These are phyloP conservation scores for Nitzschia palea DNA, from an alignment of 108 stramenopile species.

Conservation along the genomic window DNA sequence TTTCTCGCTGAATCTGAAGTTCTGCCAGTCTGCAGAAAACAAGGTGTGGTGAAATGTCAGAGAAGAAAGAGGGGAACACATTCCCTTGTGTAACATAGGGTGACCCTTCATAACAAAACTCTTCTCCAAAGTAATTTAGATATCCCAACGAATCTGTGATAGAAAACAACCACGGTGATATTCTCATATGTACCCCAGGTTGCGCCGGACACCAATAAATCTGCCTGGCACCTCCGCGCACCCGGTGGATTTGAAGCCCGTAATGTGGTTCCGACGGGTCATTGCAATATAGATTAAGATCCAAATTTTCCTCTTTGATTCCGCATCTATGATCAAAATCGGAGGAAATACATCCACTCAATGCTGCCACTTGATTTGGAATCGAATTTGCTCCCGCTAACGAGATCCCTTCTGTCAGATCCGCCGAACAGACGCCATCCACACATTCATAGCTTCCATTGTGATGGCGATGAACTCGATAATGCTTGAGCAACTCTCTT, in stretches of 20 bases:
- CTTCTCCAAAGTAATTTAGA: conserved; percentile 62
- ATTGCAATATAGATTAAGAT: conserved; percentile 6
- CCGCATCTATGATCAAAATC: conserved; percentile 7
- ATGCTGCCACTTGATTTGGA: conserved; percentile 49
- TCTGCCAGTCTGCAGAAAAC: conserved; percentile 48
- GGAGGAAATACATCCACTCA: conserved; percentile 34
- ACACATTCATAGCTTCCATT: conserved; percentile 12
- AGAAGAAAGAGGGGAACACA: conserved; percentile 33
- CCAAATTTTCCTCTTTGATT: not conserved
- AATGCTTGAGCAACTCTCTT: conserved; percentile 25
- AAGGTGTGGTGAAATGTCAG: conserved; percentile 31
- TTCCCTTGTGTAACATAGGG: conserved; percentile 50
- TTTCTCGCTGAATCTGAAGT: conserved; percentile 2
- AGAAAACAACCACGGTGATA: conserved; percentile 33
- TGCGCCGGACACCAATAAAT: conserved; percentile 26
- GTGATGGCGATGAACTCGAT: conserved; percentile 30
- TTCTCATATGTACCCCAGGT: not conserved
- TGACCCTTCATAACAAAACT: conserved; percentile 55
- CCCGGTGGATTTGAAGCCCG: conserved; percentile 3
- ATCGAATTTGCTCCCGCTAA: conserved; percentile 50
- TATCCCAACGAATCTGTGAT: conserved; percentile 35
- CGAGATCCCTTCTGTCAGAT: conserved; percentile 29
- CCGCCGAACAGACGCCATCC: conserved; percentile 35
- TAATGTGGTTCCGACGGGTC: conserved; percentile 1
- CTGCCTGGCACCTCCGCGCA: not conserved